Evolutionary conservation across 441 rosid species (phyloP), one percentile per base, ranked within the genome.

Genomic region (Aleurites moluccanus): DNA sequence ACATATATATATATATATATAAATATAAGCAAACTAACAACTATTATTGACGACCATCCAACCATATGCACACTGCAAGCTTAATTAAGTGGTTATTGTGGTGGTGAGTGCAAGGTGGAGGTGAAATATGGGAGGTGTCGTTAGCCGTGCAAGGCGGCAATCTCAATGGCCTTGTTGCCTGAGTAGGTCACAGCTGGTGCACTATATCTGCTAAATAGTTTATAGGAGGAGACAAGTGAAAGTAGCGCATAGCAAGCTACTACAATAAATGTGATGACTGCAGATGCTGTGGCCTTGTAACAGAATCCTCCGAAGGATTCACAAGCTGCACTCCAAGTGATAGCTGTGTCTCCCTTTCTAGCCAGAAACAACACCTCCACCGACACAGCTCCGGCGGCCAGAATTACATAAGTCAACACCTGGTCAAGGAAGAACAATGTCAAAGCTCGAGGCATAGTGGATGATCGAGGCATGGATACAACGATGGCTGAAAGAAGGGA

Each of bases 341-440:
- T 86, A 30, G 90, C 78, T 0, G 57, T 16, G 69, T 94, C 96
- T n/a, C 99, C 99, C 35, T 86, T 85, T 73, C 84, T 80, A 0
- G 92, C 96, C 25, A 92, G 85, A 87, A 87, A 92, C 1, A 94
- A 65, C 63, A 92, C 92, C 86, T 91, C 96, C 20, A 85, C 63
- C 8, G 97, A 86, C 40, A 84, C 94, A 0, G 92, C 86, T 28
- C 86, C 97, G 1, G 99, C 97, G 7, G 83, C 92, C 55, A 94
- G 85, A 44, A 88, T 83, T 77, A 84, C 61, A 69, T 94, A 94
- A 0, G 99, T 90, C 44, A 92, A 79, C 56, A 91, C 78, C 95
- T 90, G 97, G 74, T 92, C 99, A 14, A 94, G 90, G 77, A 89
- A 72, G 88, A 94, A 94, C 85, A 94, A 87, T 56, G 94, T 87